Conservation (phyloP, 257 asterid genomes). For the Solanum virginianum region DNA sequence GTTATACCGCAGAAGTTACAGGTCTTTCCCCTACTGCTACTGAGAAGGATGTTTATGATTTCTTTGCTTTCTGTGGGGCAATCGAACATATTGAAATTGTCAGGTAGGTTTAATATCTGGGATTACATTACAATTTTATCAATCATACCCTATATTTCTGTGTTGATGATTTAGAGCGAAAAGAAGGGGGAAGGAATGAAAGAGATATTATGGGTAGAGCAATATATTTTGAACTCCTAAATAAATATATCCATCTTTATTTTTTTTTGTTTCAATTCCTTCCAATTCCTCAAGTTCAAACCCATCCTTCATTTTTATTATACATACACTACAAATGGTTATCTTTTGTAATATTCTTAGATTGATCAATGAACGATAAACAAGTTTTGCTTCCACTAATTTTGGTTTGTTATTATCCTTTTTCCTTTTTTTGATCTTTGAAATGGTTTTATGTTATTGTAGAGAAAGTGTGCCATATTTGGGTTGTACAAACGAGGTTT, state of each 20-base stretch:
- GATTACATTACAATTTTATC: neutral
- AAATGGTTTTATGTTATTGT: neutral
- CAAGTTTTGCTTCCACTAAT: neutral
- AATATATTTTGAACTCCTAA: neutral
- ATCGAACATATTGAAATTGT: slow-evolving; percentile 80
- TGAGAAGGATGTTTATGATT: slow-evolving; percentile 77
- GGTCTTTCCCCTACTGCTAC: slow-evolving; percentile 59
- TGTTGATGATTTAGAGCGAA: neutral
- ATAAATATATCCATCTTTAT: neutral
- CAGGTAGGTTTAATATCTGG: slow-evolving; percentile 37
- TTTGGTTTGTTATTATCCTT: neutral
- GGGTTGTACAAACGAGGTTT: neutral
- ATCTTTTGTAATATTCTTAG: neutral
- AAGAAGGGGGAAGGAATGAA: neutral
- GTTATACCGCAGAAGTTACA: slow-evolving; percentile 70
- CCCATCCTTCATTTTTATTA: neutral
- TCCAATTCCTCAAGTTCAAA: neutral
- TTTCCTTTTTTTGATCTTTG: neutral
- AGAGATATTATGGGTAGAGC: neutral
- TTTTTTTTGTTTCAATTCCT: neutral
- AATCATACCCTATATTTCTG: neutral
- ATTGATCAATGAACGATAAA: neutral
- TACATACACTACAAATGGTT: neutral
- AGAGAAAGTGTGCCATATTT: neutral
- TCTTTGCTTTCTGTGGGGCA: slow-evolving; percentile 82